Evolutionary conservation across 2,329 filamentous ascomycete genomes (phyloP), one percentile per base, ranked within the genome.

Genomic region (Diaporthe destruens): DNA sequence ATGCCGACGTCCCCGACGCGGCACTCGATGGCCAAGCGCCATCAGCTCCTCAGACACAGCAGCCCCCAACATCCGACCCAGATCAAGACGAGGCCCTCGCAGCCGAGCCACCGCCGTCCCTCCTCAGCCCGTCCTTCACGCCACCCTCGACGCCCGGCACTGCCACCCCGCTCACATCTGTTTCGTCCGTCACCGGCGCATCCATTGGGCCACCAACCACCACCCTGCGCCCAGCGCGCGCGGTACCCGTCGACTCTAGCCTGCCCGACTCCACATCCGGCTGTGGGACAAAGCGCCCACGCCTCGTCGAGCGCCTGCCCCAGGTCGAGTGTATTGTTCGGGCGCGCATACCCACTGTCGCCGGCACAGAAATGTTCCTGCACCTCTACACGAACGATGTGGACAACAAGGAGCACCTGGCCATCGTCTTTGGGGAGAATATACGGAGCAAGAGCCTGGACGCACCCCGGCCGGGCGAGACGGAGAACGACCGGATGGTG

Each of bases 361-460:
- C 89, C 0, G 96, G 96, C 4, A 93, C 95, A 14, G 95, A 99
- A 82, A 98, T 99, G 95, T 99, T 97, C 82, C 84, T 99, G 67
- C 96, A 99, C 80, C 86, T 98, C 0, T 99, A 99, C 84, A 92
- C 92, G 75, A 99, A 99, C 83, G 93, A 93, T 77, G 90, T 94
- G 8, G 96, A 99, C 82, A 94, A 92, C 76, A 99, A 99, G 83
- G 96, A 99, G 80, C 96, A 99, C 81, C 85, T 99, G 67, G 96
- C 96, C 23, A 98, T 99, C 79, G 96, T 99, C 0, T 99, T 99
- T 82, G 96, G 96, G 2, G 91, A 92, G 73, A 87, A 91, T 61
- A 98, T 98, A 76, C 89, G 96, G 81, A 90, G 91, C 85, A 81
- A 87, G 82, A 90, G 88, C 69, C 85, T 97, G 11, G 93, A 96